Base-by-base conservation (phyloP, 257 asterid genomes). In the Thymus mandschuricus region DNA sequence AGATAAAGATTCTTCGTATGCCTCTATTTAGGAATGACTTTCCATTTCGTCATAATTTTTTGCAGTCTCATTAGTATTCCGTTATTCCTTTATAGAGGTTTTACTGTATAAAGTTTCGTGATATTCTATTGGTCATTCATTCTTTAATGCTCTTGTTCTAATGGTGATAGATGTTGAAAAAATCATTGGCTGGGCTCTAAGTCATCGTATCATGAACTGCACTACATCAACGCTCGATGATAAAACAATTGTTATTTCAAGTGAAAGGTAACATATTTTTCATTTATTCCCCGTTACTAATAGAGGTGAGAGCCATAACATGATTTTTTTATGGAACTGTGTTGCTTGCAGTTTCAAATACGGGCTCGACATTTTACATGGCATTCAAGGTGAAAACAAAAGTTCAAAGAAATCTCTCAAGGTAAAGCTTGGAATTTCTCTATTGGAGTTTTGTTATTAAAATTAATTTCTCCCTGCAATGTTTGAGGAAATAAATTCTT, bases 171-270 rank as follows among this genome's bases (percentile, higher is more conserved):
- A 76, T 69, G 88, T 79, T 68, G 92, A 92, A 74, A 86, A 85
- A 75, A 67, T 84, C 43, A 64, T 88, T 57, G 96, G 96, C 57
- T 92, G 96, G 98, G 96, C 92, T 76, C 63, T 89, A 38, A 83
- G 89, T 76, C 86, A 92, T 86, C 94, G 87, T 79, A 80, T 85
- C 21, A 92, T 89, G 96, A 85, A 78, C 60, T 60, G 49, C 66
- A 69, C 83, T 13, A 84, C 78, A 70, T 70, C 82, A 65, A 60
- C 70, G 21, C 45, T 48, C 35, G 52, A 78, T 72, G 91, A 82
- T 40, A 34, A 77, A 9, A 82, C 83, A 80, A 75, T 79, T 51
- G 71, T 55, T 13, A 81, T 91, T 70, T 84, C 89, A 63, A 76
- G 81, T 34, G 88, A 83, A 56, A 84, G 90, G 97, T 88, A 64